phyloP scores from a whole-genome alignment of 2,329 filamentous ascomycete genomes.

The Coleophoma crateriformis region DNA sequence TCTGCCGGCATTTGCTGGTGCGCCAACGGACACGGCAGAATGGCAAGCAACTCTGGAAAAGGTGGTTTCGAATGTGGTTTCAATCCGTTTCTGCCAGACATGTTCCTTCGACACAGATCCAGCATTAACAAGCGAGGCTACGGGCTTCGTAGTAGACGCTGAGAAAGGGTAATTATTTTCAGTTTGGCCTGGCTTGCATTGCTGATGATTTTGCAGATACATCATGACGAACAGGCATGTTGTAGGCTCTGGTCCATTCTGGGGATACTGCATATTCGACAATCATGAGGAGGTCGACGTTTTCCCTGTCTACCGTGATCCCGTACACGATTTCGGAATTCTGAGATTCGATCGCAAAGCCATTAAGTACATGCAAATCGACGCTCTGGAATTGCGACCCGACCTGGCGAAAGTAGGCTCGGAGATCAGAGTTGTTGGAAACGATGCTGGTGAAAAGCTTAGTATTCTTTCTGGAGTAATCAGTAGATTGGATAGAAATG shows the following conservation, averaged over 20 bases:
- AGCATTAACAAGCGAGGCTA: constrained; percentile 90
- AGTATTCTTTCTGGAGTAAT: constrained; percentile 98
- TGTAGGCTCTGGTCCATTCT: constrained; percentile 91
- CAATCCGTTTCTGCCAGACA: constrained; percentile 98
- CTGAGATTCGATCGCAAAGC: constrained; percentile 91
- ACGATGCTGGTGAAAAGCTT: constrained; percentile 96
- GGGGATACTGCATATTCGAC: constrained; percentile 97
- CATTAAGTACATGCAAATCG: constrained; percentile 95
- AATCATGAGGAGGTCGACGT: constrained; percentile 98
- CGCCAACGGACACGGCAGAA: constrained; percentile 64
- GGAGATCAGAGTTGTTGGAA: constrained; percentile 95
- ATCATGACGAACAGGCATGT: constrained; percentile 90
- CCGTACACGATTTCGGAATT: constrained; percentile 97
- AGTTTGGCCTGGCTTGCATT: neutral
- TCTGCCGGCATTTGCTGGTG: constrained; percentile 37
- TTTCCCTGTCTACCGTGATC: constrained; percentile 93
- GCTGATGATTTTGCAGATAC: constrained; percentile 42
- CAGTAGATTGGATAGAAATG: constrained; percentile 90
- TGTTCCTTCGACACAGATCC: constrained; percentile 97
- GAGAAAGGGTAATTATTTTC: constrained; percentile 59
- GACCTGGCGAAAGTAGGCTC: constrained; percentile 85
- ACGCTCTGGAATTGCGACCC: constrained; percentile 73
- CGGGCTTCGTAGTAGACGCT: constrained; percentile 95
- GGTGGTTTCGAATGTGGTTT: constrained; percentile 92
- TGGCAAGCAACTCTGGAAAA: constrained; percentile 96